Conservation (phyloP, 2,329 filamentous ascomycete species). For the Nothophaeocryptopus gaeumannii region DNA sequence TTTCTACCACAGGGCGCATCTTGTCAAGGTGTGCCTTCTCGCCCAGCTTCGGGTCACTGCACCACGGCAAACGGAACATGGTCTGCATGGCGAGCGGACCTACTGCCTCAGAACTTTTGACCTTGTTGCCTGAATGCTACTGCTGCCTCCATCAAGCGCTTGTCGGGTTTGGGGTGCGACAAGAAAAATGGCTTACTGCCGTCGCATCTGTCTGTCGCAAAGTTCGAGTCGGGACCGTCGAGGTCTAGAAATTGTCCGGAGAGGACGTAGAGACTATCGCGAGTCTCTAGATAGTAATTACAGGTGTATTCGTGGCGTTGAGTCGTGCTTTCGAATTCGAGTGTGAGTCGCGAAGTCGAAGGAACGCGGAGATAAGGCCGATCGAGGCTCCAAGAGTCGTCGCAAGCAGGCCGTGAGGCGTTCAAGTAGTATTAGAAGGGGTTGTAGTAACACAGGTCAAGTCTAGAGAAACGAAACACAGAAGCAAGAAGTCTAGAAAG, state of each 20-base stretch:
- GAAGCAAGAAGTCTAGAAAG: conserved; percentile 12
- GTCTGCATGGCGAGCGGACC: conserved; percentile 45
- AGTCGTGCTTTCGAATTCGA: neutral
- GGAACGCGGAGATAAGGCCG: conserved; percentile 18
- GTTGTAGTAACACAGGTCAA: conserved; percentile 26
- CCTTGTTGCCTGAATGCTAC: conserved; percentile 17
- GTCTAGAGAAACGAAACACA: conserved; percentile 15
- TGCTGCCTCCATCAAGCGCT: conserved; percentile 28
- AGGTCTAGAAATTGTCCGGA: conserved; percentile 7
- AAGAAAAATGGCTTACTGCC: conserved; percentile 12
- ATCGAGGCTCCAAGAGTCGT: conserved; percentile 9
- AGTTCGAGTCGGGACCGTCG: conserved; percentile 5
- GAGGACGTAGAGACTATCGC: neutral
- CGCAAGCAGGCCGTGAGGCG: conserved; percentile 3
- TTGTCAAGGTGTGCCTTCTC: conserved; percentile 37
- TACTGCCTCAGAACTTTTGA: conserved; percentile 19
- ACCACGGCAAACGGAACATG: conserved; percentile 52
- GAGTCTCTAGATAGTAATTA: no score
- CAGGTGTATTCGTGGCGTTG: no score
- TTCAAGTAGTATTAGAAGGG: conserved; percentile 12
- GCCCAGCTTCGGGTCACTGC: conserved; percentile 34
- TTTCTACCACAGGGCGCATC: conserved; percentile 47
- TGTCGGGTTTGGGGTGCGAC: conserved; percentile 24
- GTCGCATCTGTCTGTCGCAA: conserved; percentile 23
- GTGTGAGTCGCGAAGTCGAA: conserved; percentile 5